Evolutionary conservation across 306 rosid species (phyloP).

Genomic region (Oemleria cerasiformis): DNA sequence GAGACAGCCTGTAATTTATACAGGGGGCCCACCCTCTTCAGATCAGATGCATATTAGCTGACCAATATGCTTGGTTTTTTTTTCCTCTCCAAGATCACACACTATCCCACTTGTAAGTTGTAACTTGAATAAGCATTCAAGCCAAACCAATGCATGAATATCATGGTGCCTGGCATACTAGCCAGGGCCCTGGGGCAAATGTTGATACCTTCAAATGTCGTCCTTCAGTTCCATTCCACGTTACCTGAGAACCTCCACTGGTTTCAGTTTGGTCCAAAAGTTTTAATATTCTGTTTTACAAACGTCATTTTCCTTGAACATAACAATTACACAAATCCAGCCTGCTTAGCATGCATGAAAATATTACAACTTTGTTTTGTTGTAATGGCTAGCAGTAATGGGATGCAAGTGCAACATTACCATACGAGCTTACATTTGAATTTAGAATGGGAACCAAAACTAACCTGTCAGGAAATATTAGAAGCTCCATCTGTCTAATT

Average conservation of each 20-base stretch:
- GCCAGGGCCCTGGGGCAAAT: too few species aligned
- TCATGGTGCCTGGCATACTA: too few species aligned
- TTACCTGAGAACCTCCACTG: not conserved
- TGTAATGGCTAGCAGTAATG: not conserved
- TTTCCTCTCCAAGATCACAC: too few species aligned
- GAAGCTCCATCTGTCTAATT: conserved; percentile 86
- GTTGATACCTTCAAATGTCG: not conserved
- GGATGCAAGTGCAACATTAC: too few species aligned
- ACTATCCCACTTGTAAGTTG: too few species aligned
- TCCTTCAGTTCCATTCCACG: not conserved
- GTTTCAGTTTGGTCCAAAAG: not conserved
- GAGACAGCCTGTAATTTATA: too few species aligned
- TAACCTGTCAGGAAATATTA: conserved; percentile 34
- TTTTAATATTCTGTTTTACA: not conserved
- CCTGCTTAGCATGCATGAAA: not conserved
- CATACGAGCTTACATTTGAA: too few species aligned
- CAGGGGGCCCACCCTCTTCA: too few species aligned
- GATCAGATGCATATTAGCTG: too few species aligned
- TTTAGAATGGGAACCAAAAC: not conserved
- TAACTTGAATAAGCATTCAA: too few species aligned
- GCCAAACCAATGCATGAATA: too few species aligned
- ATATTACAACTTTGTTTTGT: not conserved
- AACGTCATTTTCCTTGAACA: not conserved
- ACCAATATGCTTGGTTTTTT: too few species aligned
- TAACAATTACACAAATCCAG: not conserved